These are phyloP conservation scores for Cercophora sp. DNA, from an alignment of 495 filamentous ascomycete genomes.

Conservation along the genomic window DNA sequence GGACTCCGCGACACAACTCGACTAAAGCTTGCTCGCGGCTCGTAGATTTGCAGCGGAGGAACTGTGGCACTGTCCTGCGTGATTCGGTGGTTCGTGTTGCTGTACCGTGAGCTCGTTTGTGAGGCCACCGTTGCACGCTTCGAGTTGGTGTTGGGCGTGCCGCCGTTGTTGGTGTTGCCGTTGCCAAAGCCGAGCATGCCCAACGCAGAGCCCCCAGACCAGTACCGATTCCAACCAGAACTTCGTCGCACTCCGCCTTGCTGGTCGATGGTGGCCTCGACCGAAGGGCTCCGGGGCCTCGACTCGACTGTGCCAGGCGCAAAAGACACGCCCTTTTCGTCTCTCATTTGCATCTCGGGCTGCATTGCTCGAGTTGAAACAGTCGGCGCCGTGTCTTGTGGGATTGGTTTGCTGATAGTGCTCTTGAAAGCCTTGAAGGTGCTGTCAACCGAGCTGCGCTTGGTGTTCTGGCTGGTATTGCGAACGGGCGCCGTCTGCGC, in stretches of 20 bases:
- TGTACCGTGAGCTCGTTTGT: constrained; percentile 51
- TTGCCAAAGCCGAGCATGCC: constrained; percentile 48
- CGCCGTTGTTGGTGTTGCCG: constrained; percentile 16
- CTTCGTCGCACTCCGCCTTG: constrained; percentile 42
- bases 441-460: constrained; percentile 42
- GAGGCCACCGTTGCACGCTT: constrained; percentile 43
- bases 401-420: constrained; percentile 52
- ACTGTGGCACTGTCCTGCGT: constrained; percentile 53
- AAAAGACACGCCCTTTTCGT: constrained; percentile 43
- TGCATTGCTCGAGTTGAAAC: background rate
- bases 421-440: constrained; percentile 52
- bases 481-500: constrained; percentile 32
- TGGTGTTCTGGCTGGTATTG: constrained; percentile 48
- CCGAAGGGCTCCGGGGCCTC: constrained; percentile 30
- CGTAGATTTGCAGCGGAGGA: constrained; percentile 46
- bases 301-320: constrained; percentile 32
- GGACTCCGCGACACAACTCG: constrained; percentile 64
- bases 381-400: constrained; percentile 25
- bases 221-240: constrained; percentile 60
- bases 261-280: constrained; percentile 15
- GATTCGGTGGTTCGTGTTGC: constrained; percentile 43
- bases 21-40: constrained; percentile 50
- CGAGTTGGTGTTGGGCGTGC: constrained; percentile 18
- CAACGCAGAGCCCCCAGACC: constrained; percentile 53
- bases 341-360: constrained; percentile 23